Evolutionary conservation across 2,329 filamentous ascomycete genomes (phyloP), one percentile per base, ranked within the genome.

Genomic region (Diatrype stigma): DNA sequence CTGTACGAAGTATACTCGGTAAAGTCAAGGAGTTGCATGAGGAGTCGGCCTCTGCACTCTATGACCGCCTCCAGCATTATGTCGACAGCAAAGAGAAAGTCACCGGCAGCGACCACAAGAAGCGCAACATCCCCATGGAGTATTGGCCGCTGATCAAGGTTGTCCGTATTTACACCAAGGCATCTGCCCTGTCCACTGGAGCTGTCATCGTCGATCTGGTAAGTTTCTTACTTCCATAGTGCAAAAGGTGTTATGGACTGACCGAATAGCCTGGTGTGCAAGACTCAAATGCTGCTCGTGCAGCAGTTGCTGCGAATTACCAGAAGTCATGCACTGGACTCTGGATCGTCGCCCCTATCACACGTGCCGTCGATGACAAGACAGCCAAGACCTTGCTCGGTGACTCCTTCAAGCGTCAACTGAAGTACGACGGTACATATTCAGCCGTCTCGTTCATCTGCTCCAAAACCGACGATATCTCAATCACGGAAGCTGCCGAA

Each of bases 281-380:
- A 48, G 79, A 83, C 58, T 75, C 75, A 0, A 83, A 82, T 60
- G 73, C 76, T 19, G 80, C 80, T 50, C 74, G 80, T 56, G 75
- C 74, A 45, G 76, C 76, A n/a, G 77, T 82, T 32, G 78, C 79
- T 2, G 70, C 75, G 45, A 67, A 69, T 0, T 84, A 83, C 55
- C 76, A 82, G 69, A 80, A 82, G 57, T 73, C 78, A 55, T 83
- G 79, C 54, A 79, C 77, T 0, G 76, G 76, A 0, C 63, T 84
- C 0, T 85, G 79, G 79, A 80, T 85, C 52, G 77, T 83, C n/a
- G 79, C 81, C 1, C 80, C 80, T 0, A 84, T 85, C 51, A 82
- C 71, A 48, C 73, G 81, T 23, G 81, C 81, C 7, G 80, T 84
- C 1, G 78, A 84, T 56, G 80, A 85, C 54, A 83, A 84, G 58